Evolutionary conservation across 805 yeast species (phyloP).

Genomic region (Saccharomyces kudriavzevii): DNA sequence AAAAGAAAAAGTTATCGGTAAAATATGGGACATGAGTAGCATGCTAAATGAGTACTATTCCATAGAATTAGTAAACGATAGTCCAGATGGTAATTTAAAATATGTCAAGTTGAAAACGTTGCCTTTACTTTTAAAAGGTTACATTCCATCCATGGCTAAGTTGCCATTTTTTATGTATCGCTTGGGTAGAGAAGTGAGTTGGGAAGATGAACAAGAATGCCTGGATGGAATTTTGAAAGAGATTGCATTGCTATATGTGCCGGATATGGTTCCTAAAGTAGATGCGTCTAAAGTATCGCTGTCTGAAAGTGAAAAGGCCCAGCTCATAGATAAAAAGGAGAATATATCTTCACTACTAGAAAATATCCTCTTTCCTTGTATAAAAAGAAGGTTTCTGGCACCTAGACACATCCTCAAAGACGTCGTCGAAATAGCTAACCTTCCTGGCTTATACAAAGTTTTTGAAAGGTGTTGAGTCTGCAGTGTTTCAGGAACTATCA

Average conservation of each 20-base stretch:
- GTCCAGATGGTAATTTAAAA: conserved; percentile 23
- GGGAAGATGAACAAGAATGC: conserved; percentile 63
- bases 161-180: conserved; percentile 60
- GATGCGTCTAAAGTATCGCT: conserved; percentile 12
- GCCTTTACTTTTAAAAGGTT: conserved; percentile 62
- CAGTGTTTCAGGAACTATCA: not conserved
- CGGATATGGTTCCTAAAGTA: conserved; percentile 38
- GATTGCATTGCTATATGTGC: conserved; percentile 65
- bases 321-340: conserved; percentile 22
- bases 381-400: conserved; percentile 58
- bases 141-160: conserved; percentile 55
- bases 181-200: conserved; percentile 51
- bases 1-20: conserved; percentile 1
- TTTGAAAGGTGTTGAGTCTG: conserved; percentile 79
- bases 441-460: conserved; percentile 85
- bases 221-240: conserved; percentile 56
- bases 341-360: conserved; percentile 41
- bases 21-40: conserved; percentile 46
- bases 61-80: conserved; percentile 33
- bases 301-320: conserved; percentile 19
- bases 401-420: conserved; percentile 43
- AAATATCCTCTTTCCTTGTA: conserved; percentile 52
- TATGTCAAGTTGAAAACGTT: conserved; percentile 39
- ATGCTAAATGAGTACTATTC: conserved; percentile 81
- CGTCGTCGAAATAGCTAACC: conserved; percentile 77